Evolutionary conservation across 2,329 filamentous ascomycete genomes (phyloP).

Genomic region (Beauveria scarabaeidicola): DNA sequence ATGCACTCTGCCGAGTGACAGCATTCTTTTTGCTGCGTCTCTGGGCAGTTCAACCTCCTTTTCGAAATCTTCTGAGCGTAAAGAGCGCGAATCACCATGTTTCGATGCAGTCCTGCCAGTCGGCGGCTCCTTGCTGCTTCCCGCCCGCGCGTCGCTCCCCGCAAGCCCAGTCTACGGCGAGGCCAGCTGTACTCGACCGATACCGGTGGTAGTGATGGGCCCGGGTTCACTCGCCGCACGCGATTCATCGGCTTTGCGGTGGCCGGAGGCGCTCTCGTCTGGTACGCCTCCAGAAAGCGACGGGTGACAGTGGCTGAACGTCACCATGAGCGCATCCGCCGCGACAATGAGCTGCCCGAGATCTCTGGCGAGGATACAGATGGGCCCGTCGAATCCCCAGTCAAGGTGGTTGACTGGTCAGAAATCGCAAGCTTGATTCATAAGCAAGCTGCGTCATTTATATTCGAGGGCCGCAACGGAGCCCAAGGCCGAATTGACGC

Average conservation of each 20-base stretch:
- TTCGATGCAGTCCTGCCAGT: neutral
- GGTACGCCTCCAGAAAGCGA: slow-evolving; percentile 2
- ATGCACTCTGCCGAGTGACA: too few species aligned
- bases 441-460: slow-evolving; percentile 22
- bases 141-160: neutral
- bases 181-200: slow-evolving; percentile 1
- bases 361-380: neutral
- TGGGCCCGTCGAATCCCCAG: slow-evolving; percentile 20
- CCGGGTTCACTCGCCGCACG: slow-evolving; percentile 1
- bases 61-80: too few species aligned
- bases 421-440: slow-evolving; percentile 24
- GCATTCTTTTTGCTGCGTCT: too few species aligned
- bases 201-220: neutral
- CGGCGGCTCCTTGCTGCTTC: neutral
- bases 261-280: neutral
- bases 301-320: neutral
- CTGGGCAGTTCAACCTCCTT: too few species aligned
- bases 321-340: neutral
- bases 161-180: neutral
- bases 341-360: slow-evolving; percentile 5
- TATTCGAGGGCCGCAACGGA: slow-evolving; percentile 20
- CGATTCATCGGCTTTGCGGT: neutral
- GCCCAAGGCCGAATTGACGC: slow-evolving; percentile 25
- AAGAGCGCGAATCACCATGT: neutral
- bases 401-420: slow-evolving; percentile 19